phyloP scores from a whole-genome alignment of 2,329 filamentous ascomycete genomes.

The Magnaporthiopsis incrustans region DNA sequence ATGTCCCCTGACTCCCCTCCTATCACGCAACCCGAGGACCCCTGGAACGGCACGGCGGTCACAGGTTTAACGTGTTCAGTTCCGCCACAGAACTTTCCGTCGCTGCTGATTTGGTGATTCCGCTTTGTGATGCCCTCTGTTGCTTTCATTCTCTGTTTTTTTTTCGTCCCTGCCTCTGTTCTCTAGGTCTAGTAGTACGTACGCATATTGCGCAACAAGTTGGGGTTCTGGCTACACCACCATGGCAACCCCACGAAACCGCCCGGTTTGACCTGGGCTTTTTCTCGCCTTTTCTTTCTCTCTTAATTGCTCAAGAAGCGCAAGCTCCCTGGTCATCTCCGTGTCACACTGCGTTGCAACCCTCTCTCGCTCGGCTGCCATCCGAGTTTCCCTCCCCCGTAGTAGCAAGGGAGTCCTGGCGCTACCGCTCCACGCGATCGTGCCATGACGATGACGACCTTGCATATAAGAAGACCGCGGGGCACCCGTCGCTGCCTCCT shows the following conservation, averaged over 20 bases:
- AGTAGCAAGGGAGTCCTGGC: not conserved
- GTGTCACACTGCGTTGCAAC: not conserved
- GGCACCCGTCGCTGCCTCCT: not conserved
- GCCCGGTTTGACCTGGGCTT: not conserved
- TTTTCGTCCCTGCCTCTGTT: not conserved
- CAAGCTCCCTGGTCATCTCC: not conserved
- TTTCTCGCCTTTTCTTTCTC: no score
- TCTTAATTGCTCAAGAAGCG: not conserved
- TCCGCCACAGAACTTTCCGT: not conserved
- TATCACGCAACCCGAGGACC: not conserved
- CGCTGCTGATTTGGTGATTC: not conserved
- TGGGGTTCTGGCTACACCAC: not conserved
- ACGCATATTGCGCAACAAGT: not conserved
- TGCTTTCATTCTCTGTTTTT: not conserved
- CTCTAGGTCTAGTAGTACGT: no score
- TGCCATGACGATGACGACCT: not conserved
- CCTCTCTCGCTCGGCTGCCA: not conserved
- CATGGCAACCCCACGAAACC: not conserved
- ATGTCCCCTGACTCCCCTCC: not conserved
- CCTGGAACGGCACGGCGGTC: not conserved
- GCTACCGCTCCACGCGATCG: not conserved
- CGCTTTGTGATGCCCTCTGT: not conserved
- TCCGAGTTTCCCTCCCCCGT: not conserved
- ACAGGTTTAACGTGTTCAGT: not conserved
- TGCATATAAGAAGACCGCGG: not conserved